Conservation (phyloP, 2,329 filamentous ascomycete species). For the Alternaria brassicae region DNA sequence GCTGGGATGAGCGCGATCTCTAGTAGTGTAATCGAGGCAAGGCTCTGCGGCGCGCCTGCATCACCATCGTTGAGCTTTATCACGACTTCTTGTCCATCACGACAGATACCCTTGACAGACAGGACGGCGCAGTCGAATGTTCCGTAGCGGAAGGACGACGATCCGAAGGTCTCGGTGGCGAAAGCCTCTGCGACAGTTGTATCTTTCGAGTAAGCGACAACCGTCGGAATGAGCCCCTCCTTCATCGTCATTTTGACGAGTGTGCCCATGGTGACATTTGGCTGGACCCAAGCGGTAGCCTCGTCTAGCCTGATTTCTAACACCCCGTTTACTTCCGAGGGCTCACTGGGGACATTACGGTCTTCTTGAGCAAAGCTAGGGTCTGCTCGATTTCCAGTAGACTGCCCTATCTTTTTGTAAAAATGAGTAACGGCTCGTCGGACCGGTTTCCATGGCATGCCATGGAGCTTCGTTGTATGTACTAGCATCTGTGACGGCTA, state of each 20-base stretch:
- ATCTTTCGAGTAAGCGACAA: neutral
- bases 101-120: neutral
- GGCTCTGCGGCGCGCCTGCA: neutral
- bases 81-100: neutral
- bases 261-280: neutral
- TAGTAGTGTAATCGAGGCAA: neutral
- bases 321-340: neutral
- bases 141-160: neutral
- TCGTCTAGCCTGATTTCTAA: neutral
- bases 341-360: neutral
- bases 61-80: neutral
- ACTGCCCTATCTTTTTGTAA: neutral
- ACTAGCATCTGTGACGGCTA: neutral
- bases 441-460: neutral
- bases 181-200: conserved; percentile 1
- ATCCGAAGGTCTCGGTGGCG: neutral
- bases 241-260: neutral
- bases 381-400: neutral
- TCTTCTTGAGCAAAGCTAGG: neutral
- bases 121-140: conserved; percentile 2
- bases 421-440: neutral
- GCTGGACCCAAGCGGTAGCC: neutral
- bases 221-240: neutral
- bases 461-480: neutral
- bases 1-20: conserved; percentile 5